Evolutionary conservation across 495 filamentous ascomycete species (phyloP), one percentile per base, ranked within the genome.

Genomic region (Penicillium bialowiezense): DNA sequence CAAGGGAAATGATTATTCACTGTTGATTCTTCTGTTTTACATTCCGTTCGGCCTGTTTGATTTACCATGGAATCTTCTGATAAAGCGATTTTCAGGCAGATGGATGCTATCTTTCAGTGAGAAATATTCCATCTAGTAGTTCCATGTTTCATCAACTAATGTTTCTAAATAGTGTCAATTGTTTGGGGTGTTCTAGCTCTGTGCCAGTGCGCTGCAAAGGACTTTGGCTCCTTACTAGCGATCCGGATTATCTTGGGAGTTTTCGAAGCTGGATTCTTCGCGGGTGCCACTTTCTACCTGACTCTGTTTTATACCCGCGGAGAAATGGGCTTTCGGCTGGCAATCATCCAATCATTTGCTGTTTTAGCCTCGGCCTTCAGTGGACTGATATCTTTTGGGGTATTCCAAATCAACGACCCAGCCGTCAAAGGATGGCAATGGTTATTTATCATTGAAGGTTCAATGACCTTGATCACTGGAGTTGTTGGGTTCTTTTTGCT

Each of bases 371-470:
- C 76, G 8, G 86, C 85, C 2, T 88, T 68, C 70, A 78, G 49
- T 29, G 86, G 86, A 3, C 71, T 89, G 0, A 72, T 90, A 13
- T 80, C 87, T 0, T 88, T 83, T 42, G 86, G 84, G 1, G 77
- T 86, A 1, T 88, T 90, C 59, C 84, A 83, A 49, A 89, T 88
- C 54, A 46, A 79, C 12, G 58, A 74, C 14, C 62, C 69, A 0
- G 51, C 62, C 1, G 63, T 86, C 17, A 55, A 74, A 1, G 70
- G 73, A 7, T 91, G 87, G 87, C 75, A 83, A 19, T 89, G 86
- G 68, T 72, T 90, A 8, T 91, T 91, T 59, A 67, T 90, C 35
- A 81, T 90, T 40, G 85, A 91, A 52, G 87, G 87, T 1, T 48
- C 67, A 5, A 73, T 76, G 63, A 88, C 86, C 0, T 62, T 86